Conservation (phyloP, 2,329 filamentous ascomycete genomes). For the Colletotrichum acutatum region DNA sequence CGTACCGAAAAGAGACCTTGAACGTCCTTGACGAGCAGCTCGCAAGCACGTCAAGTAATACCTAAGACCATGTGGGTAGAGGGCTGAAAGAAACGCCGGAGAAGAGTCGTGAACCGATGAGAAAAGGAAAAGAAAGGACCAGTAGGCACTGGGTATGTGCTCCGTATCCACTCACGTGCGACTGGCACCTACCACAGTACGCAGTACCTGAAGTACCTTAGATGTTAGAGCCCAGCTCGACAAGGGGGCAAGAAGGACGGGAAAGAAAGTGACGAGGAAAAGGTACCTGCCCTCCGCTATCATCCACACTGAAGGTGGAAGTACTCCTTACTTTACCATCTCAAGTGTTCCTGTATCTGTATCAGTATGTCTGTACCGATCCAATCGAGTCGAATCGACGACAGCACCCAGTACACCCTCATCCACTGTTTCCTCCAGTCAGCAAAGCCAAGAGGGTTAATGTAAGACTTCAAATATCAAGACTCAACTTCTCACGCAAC, state of each 20-base stretch:
- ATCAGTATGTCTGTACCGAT: too few relatives aligned
- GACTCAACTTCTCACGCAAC: background rate
- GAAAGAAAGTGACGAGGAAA: background rate
- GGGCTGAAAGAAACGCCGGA: background rate
- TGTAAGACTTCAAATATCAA: background rate
- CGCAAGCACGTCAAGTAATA: background rate
- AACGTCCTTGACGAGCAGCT: too few relatives aligned
- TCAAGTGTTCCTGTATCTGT: background rate
- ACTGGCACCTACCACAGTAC: too few relatives aligned
- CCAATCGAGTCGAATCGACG: background rate
- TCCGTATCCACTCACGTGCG: background rate
- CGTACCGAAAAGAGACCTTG: too few relatives aligned
- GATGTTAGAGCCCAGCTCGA: background rate
- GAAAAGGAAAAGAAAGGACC: background rate
- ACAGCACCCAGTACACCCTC: background rate
- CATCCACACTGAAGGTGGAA: background rate
- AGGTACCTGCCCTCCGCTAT: background rate
- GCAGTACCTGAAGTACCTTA: too few relatives aligned
- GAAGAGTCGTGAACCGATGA: background rate
- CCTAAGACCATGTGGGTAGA: background rate
- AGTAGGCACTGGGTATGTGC: too few relatives aligned
- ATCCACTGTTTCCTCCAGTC: background rate
- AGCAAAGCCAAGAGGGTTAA: background rate
- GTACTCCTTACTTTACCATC: background rate
- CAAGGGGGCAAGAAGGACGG: background rate